Percentiles rank a stretch among this genome's conserved stretches.
Evolutionary conservation across 495 filamentous ascomycete genomes (phyloP).

Genomic region (Penicillium bialowiezense): DNA sequence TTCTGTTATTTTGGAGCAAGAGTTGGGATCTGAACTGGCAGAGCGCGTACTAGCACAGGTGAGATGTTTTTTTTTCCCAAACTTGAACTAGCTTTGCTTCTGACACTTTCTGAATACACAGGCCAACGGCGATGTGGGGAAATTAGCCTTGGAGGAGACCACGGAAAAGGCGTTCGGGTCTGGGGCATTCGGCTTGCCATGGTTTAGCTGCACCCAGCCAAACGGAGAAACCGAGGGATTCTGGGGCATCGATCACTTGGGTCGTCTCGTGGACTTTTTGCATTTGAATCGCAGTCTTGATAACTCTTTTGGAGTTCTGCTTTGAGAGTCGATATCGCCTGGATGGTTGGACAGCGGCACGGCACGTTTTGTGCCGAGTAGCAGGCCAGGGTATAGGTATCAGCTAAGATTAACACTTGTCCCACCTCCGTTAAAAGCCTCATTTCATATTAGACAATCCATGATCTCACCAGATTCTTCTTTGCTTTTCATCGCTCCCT

Average conservation of each 20-base stretch:
- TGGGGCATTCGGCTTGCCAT: constrained; percentile 61
- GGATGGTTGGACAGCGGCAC: too few species aligned
- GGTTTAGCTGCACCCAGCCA: constrained; percentile 57
- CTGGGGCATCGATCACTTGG: constrained; percentile 65
- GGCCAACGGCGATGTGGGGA: not conserved
- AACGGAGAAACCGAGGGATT: constrained; percentile 53
- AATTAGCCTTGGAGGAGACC: constrained; percentile 2
- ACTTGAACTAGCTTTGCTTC: too few species aligned
- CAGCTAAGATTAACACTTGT: too few species aligned
- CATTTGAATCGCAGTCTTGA: constrained; percentile 37
- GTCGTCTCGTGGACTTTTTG: constrained; percentile 54
- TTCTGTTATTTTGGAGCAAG: not conserved
- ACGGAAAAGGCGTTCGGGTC: constrained; percentile 10
- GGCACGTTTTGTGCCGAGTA: too few species aligned
- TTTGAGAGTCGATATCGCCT: too few species aligned
- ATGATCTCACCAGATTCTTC: too few species aligned
- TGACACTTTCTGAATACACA: not conserved
- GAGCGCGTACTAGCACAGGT: not conserved
- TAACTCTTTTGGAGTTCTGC: constrained; percentile 6
- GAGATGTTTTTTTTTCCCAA: not conserved
- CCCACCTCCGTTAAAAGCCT: too few species aligned
- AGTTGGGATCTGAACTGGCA: not conserved
- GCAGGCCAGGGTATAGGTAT: too few species aligned
- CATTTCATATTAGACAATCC: too few species aligned
- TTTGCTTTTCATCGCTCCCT: too few species aligned